phyloP scores from a whole-genome alignment of 371 early-diverging fungal genomes.

The Mucor ambiguus region DNA sequence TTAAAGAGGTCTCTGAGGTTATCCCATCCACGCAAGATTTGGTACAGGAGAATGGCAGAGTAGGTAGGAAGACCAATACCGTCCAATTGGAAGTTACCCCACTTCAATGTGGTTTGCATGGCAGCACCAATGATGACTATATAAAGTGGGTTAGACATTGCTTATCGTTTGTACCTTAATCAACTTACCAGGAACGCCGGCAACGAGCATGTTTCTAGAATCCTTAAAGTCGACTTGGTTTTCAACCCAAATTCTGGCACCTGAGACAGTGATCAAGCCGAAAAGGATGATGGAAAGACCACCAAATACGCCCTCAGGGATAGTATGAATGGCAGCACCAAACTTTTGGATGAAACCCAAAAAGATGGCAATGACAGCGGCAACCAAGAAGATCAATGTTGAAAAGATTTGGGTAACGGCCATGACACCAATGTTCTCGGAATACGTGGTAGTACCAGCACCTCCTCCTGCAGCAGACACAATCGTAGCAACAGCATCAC shows the following conservation, averaged over 20 bases:
- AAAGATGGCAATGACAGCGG: constrained; percentile 58
- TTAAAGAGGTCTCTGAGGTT: constrained; percentile 7
- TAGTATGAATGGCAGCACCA: constrained; percentile 59
- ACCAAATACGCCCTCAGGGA: constrained; percentile 63
- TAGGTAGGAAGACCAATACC: constrained; percentile 49
- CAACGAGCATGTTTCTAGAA: constrained; percentile 55
- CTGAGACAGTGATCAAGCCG: constrained; percentile 60
- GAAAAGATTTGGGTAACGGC: constrained; percentile 60
- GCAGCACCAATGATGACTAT: constrained; percentile 46
- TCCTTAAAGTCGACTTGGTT: constrained; percentile 56
- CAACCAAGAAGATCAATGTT: constrained; percentile 54
- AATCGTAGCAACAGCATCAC: constrained; percentile 61
- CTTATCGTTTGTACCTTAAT: neutral
- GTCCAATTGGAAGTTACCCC: constrained; percentile 50
- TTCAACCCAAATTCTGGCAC: constrained; percentile 64
- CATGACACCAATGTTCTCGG: constrained; percentile 61
- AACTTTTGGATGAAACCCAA: constrained; percentile 62
- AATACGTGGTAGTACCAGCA: constrained; percentile 59
- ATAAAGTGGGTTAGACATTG: neutral
- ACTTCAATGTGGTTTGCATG: constrained; percentile 45
- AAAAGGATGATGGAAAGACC: constrained; percentile 59
- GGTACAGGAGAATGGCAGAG: constrained; percentile 40
- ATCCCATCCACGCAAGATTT: constrained; percentile 41
- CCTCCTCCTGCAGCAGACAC: constrained; percentile 55
- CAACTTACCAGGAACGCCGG: constrained; percentile 43